phyloP scores from a whole-genome alignment of 2,329 filamentous ascomycete species.

The Exophiala oligosperma region DNA sequence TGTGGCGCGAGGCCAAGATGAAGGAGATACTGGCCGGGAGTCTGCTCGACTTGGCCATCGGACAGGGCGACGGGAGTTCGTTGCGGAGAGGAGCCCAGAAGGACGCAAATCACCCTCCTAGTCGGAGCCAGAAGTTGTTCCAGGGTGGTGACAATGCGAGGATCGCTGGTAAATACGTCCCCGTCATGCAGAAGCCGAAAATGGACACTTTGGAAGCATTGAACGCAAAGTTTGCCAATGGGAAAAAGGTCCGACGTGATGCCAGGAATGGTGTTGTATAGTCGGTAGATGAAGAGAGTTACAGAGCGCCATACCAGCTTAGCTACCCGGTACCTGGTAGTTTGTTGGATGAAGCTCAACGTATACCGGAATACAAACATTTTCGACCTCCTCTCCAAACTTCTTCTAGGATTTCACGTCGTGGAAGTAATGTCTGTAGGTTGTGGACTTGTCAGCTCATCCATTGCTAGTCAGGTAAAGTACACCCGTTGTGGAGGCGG shows the following conservation, averaged over 20 bases:
- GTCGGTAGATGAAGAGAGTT: constrained; percentile 17
- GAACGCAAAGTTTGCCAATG: constrained; percentile 59
- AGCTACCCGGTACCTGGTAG: too few species aligned
- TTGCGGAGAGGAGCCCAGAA: constrained; percentile 29
- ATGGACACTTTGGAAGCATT: constrained; percentile 62
- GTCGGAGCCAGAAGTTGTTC: constrained; percentile 55
- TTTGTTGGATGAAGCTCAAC: constrained; percentile 3
- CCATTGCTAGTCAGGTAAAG: not conserved
- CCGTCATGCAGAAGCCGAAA: constrained; percentile 55
- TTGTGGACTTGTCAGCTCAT: not conserved
- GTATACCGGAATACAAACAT: constrained; percentile 69
- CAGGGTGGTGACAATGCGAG: constrained; percentile 57
- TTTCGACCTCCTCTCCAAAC: constrained; percentile 85
- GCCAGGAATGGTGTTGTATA: constrained; percentile 10
- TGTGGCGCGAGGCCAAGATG: constrained; percentile 83
- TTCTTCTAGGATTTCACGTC: constrained; percentile 72
- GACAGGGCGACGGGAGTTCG: constrained; percentile 38
- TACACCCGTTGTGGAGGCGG: too few species aligned
- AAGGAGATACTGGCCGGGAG: constrained; percentile 81
- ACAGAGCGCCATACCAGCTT: constrained; percentile 3
- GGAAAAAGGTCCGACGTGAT: constrained; percentile 47
- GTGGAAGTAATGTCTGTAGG: constrained; percentile 65
- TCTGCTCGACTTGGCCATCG: constrained; percentile 65
- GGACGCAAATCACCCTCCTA: constrained; percentile 27
- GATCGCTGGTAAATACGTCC: constrained; percentile 58